Conservation (phyloP, 2,329 filamentous ascomycete genomes). For the Diaporthe humulicola region DNA sequence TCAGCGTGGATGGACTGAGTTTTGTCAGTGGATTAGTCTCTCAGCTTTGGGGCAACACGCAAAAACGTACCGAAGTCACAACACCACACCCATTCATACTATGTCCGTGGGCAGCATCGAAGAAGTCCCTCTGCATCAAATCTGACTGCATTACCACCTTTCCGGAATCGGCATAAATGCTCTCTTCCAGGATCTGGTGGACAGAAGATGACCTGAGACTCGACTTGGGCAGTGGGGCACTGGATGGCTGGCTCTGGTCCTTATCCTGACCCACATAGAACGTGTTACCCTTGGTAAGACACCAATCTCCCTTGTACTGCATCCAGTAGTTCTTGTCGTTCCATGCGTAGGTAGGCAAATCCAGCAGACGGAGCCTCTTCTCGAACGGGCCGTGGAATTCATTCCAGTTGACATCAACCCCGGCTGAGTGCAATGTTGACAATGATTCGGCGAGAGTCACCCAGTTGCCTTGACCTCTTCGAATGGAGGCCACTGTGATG, state of each 20-base stretch:
- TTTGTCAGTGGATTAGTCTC: not conserved
- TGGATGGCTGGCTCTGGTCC: not conserved
- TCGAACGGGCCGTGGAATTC: conserved; percentile 23
- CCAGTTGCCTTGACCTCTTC: not conserved
- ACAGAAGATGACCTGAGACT: not conserved
- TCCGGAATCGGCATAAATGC: not conserved
- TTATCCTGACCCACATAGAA: conserved; percentile 39
- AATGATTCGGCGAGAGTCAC: not conserved
- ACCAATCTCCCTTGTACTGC: conserved; percentile 11
- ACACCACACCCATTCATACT: not conserved
- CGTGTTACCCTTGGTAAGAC: conserved; percentile 48
- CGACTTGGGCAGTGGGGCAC: not conserved
- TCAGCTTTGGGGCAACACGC: not conserved
- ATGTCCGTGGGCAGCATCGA: not conserved
- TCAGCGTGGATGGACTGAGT: conserved; percentile 24
- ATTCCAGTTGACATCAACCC: conserved; percentile 16
- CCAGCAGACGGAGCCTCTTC: not conserved
- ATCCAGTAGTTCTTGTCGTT: conserved; percentile 20
- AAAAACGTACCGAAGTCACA: conserved; percentile 13
- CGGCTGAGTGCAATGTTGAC: not conserved
- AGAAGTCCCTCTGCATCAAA: not conserved
- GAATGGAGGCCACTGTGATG: not conserved
- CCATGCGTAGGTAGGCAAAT: conserved; percentile 6
- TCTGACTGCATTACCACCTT: not conserved
- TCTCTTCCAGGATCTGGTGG: conserved; percentile 7